Evolutionary conservation across 2,329 filamentous ascomycete species (phyloP), one percentile per base, ranked within the genome.

Genomic region (Dactylonectria estremocensis): DNA sequence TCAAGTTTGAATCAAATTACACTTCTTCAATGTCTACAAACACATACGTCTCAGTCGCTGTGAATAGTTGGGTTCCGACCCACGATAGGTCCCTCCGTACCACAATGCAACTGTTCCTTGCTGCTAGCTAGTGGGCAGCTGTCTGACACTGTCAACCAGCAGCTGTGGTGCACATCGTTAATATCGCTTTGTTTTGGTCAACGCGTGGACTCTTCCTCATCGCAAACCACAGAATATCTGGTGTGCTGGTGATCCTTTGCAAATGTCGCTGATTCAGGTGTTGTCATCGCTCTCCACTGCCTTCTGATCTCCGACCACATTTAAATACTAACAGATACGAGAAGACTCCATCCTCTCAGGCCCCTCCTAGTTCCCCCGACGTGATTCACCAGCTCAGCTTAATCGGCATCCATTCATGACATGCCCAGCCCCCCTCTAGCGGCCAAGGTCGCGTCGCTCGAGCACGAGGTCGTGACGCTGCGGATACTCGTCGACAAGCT

Each of bases 341-440:
- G 7, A 14, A 33, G 24, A n/a, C 5, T 28, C 48, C 14, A 16
- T 14, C 48, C 2, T 3, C 22, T 22, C 46, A 13, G 5, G 10
- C 9, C 24, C 48, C 16, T 24, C 11, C 31, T 49, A 14, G 8
- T 16, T 7, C 14, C n/a, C 48, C 22, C 14, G 9, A 18, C 24
- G 48, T n/a, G 16, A 52, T 18, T 10, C 24, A 33, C 28, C 4
- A 3, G 7, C 2, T 31, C 24, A 52, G n/a, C 28, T 52, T 3
- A 1, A 1, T 11, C 8, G 24, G 4, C 16, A 2, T 5, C 9
- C 9, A 8, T 33, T 31, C 16, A 1, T 0, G 18, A 13, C 1
- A 33, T 52, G 48, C 5, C 48, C 4, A n/a, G 18, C 14, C 28
- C 16, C 14, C 14, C 24, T 5, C 14, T 52, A n/a, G 9, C 48